Percentiles rank a stretch among this genome's conserved stretches.
Evolutionary conservation across 2,329 filamentous ascomycete species (phyloP).

Genomic region (Cryphonectria nitschkei): DNA sequence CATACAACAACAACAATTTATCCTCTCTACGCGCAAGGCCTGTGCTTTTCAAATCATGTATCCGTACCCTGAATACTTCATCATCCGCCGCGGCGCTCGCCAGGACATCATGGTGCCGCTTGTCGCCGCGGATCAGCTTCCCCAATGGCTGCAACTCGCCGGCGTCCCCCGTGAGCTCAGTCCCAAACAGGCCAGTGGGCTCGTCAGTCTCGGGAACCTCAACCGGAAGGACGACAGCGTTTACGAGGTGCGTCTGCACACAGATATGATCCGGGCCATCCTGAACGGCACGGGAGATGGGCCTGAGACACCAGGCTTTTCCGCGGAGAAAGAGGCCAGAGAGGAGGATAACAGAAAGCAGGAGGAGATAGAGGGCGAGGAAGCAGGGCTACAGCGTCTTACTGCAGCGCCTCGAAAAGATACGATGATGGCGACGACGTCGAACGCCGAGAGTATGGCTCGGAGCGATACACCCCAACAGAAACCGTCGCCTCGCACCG

Average conservation of each 20-base stretch:
- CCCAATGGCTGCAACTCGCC: conserved; percentile 47
- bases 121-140: conserved; percentile 58
- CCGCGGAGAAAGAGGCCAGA: background rate
- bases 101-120: conserved; percentile 51
- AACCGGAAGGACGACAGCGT: conserved; percentile 30
- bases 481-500: background rate
- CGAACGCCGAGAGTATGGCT: background rate
- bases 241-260: conserved; percentile 36
- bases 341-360: background rate
- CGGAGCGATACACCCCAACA: background rate
- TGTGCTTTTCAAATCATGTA: conserved; percentile 30
- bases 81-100: conserved; percentile 45
- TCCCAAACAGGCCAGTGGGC: conserved; percentile 42
- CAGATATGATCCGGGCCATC: conserved; percentile 16
- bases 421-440: background rate
- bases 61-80: conserved; percentile 44
- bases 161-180: conserved; percentile 49
- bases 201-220: conserved; percentile 44
- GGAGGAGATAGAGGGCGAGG: background rate
- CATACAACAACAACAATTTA: background rate
- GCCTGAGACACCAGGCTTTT: conserved; percentile 7
- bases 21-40: background rate
- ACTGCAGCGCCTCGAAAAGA: background rate
- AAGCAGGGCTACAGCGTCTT: background rate
- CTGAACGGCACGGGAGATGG: conserved; percentile 13